A percentile compares a stretch with the other conserved stretches of the same genome.
phyloP scores from a whole-genome alignment of 2,329 filamentous ascomycete genomes.

The Akanthomyces uredinophilus region DNA sequence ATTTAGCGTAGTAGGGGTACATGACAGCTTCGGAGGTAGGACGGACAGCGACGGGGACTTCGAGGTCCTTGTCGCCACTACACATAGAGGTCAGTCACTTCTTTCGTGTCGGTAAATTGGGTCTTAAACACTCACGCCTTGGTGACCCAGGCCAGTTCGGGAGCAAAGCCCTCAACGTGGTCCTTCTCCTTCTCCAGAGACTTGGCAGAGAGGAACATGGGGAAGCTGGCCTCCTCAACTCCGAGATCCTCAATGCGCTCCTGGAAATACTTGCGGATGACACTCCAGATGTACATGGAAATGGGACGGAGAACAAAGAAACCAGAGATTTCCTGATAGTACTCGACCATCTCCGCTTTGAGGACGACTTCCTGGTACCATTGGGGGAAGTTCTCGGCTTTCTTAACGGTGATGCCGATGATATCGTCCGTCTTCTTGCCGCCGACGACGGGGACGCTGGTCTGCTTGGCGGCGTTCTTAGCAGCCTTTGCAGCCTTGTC shows the following conservation, averaged over 20 bases:
- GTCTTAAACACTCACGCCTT: slow-evolving; percentile 55
- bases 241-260: slow-evolving; percentile 81
- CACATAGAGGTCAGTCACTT: slow-evolving; percentile 3
- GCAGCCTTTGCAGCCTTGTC: slow-evolving; percentile 59
- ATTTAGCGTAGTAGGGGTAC: slow-evolving; percentile 94
- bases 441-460: slow-evolving; percentile 45
- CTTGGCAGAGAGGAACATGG: slow-evolving; percentile 89
- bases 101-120: neutral
- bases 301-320: slow-evolving; percentile 86
- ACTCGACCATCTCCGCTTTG: slow-evolving; percentile 96
- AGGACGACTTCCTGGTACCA: slow-evolving; percentile 98
- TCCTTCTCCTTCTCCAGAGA: slow-evolving; percentile 87
- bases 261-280: slow-evolving; percentile 63
- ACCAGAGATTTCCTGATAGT: slow-evolving; percentile 89
- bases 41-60: slow-evolving; percentile 67
- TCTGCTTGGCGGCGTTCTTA: slow-evolving; percentile 41
- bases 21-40: slow-evolving; percentile 74
- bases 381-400: slow-evolving; percentile 79
- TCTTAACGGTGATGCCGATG: slow-evolving; percentile 83
- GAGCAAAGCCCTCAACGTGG: slow-evolving; percentile 97
- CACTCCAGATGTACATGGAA: slow-evolving; percentile 63
- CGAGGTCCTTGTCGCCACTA: slow-evolving; percentile 86
- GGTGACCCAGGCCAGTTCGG: slow-evolving; percentile 84
- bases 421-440: slow-evolving; percentile 62
- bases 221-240: slow-evolving; percentile 94